Percentiles rank a stretch among this genome's conserved stretches.
Conservation (phyloP, 352 stramenopile genomes). For the Thalassiosira allenii region DNA sequence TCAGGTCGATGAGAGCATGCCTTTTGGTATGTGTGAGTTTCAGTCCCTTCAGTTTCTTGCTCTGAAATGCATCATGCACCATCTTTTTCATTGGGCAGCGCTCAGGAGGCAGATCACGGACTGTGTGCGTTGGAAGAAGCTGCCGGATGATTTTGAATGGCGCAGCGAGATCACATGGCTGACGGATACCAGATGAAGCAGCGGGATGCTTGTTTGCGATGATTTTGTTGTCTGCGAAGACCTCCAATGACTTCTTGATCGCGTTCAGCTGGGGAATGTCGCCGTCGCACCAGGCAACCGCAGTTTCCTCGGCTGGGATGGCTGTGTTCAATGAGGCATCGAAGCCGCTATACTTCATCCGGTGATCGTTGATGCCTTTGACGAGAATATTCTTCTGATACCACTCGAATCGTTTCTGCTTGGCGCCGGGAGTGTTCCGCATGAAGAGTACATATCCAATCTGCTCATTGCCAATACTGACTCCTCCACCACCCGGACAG, state of each 20-base stretch:
- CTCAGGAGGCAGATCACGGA: too few species aligned
- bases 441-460: constrained; percentile 20
- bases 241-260: background rate
- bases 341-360: background rate
- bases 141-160: constrained; percentile 15
- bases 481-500: constrained; percentile 11
- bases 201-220: constrained; percentile 4
- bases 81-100: too few species aligned
- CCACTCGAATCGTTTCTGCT: background rate
- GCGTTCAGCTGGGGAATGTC: constrained; percentile 10
- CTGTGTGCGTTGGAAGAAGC: background rate
- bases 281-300: constrained; percentile 12
- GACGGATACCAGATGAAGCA: background rate
- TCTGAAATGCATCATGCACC: background rate
- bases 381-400: constrained; percentile 14
- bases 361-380: background rate
- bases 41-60: background rate
- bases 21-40: background rate
- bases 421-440: background rate
- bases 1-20: constrained; percentile 6
- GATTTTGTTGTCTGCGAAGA: background rate
- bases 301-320: too few species aligned
- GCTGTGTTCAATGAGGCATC: constrained; percentile 3
- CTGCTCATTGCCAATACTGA: background rate
- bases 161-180: constrained; percentile 3